A percentile compares a stretch with the other conserved stretches of the same genome.
Evolutionary conservation across 2,329 filamentous ascomycete species (phyloP).

Genomic region (Claviceps capensis): DNA sequence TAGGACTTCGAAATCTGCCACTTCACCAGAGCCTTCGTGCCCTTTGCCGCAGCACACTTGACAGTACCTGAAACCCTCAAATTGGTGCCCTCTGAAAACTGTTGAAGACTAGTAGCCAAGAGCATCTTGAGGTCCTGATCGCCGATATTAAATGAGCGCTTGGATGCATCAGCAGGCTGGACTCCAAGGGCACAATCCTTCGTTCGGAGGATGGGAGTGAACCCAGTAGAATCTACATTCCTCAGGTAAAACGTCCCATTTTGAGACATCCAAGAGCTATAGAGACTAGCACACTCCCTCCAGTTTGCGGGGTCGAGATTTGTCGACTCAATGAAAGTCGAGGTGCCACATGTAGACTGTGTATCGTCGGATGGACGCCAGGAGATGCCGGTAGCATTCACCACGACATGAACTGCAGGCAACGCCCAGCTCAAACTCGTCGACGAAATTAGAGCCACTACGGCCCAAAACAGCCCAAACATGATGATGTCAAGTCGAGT

Average conservation of each 20-base stretch:
- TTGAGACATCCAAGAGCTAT: slow-evolving; percentile 14
- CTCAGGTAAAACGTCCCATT: slow-evolving; percentile 19
- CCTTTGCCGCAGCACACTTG: slow-evolving; percentile 8
- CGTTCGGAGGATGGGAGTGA: slow-evolving; percentile 13
- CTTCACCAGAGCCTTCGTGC: slow-evolving; percentile 8
- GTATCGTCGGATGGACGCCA: slow-evolving; percentile 14
- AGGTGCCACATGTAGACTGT: slow-evolving; percentile 14
- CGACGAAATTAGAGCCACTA: not conserved
- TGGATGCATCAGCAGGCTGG: slow-evolving; percentile 9
- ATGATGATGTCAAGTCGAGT: not conserved
- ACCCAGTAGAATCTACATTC: slow-evolving; percentile 6
- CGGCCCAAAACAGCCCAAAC: not conserved
- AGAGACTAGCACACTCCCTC: slow-evolving; percentile 17
- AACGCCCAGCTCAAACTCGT: not conserved
- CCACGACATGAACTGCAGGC: not conserved
- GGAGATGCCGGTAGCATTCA: slow-evolving; percentile 10
- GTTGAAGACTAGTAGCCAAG: slow-evolving; percentile 9
- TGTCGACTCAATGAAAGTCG: slow-evolving; percentile 12
- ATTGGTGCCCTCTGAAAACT: slow-evolving; percentile 10
- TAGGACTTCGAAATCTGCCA: slow-evolving; percentile 12
- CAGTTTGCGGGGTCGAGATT: slow-evolving; percentile 15
- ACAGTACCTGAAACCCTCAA: slow-evolving; percentile 11
- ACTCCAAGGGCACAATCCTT: slow-evolving; percentile 16
- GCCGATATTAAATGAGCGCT: slow-evolving; percentile 12
- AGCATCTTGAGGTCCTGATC: slow-evolving; percentile 13